phyloP scores from a whole-genome alignment of 768 basidiomycete genomes.

The Galerina marginata region DNA sequence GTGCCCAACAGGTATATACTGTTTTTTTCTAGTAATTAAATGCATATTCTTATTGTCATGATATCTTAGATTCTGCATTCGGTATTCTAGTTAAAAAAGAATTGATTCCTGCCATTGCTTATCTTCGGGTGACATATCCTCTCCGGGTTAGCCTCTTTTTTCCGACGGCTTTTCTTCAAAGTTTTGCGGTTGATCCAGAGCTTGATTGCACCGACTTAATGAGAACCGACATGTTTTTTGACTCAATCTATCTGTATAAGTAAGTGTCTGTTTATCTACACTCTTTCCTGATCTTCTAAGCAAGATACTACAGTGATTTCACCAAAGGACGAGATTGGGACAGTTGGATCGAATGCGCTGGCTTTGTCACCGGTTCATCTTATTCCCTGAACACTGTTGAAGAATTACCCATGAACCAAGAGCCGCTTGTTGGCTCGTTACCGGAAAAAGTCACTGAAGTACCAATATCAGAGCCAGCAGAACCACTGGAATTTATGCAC shows the following conservation, averaged over 20 bases:
- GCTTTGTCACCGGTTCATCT: not conserved
- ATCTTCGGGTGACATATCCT: slow-evolving; percentile 8
- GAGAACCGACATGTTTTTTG: not conserved
- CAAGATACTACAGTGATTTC: slow-evolving; percentile 3
- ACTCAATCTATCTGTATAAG: not conserved
- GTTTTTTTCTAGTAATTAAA: not conserved
- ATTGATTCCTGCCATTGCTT: slow-evolving; percentile 6
- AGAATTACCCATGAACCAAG: no score
- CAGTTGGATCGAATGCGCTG: not conserved
- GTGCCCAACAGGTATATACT: no score
- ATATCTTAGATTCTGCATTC: not conserved
- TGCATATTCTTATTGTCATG: not conserved
- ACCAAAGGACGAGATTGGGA: not conserved
- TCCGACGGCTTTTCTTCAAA: not conserved
- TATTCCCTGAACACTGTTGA: not conserved
- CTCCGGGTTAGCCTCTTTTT: not conserved
- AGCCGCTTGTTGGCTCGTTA: no score
- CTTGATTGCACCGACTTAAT: not conserved
- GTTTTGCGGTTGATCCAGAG: not conserved
- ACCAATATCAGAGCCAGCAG: no score
- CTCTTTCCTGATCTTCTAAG: not conserved
- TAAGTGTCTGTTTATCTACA: not conserved
- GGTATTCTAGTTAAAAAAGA: slow-evolving; percentile 5
- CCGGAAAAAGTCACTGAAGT: no score
- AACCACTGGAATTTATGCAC: no score